Evolutionary conservation across 2,329 filamentous ascomycete species (phyloP).

Genomic region (Monosporascus cannonballus): DNA sequence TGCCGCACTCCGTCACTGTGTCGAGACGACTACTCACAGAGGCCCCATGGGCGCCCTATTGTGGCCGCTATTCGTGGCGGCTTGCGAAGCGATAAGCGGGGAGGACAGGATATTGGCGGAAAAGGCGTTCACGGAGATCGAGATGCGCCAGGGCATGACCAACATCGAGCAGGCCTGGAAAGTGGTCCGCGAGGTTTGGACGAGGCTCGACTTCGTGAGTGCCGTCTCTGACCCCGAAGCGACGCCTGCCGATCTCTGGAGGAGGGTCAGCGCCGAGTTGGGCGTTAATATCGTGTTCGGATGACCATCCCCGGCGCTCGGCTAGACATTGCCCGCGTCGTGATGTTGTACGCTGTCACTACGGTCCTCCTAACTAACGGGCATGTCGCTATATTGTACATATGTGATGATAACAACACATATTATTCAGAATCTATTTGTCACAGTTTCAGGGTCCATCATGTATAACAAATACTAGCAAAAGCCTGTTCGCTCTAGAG

Average conservation of each 20-base stretch:
- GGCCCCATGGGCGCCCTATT: slow-evolving; percentile 59
- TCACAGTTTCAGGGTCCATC: no score
- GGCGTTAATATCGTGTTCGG: slow-evolving; percentile 56
- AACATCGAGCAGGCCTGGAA: slow-evolving; percentile 58
- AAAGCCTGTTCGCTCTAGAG: no score
- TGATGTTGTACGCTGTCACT: not conserved
- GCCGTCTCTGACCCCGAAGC: slow-evolving; percentile 14
- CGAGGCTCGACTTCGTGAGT: slow-evolving; percentile 36
- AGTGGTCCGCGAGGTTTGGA: slow-evolving; percentile 56
- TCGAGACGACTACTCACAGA: slow-evolving; percentile 45
- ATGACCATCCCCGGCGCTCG: slow-evolving; percentile 22
- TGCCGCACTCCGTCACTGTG: slow-evolving; percentile 46
- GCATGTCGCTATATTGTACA: no score
- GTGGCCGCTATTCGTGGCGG: slow-evolving; percentile 59
- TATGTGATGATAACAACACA: no score
- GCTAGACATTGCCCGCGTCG: not conserved
- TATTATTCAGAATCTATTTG: no score
- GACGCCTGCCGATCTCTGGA: slow-evolving; percentile 41
- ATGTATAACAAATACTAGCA: no score
- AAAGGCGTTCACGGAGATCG: slow-evolving; percentile 46
- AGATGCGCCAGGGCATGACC: slow-evolving; percentile 56
- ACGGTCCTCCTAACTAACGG: no score
- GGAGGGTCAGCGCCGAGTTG: slow-evolving; percentile 51
- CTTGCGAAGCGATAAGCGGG: slow-evolving; percentile 48
- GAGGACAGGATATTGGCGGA: slow-evolving; percentile 46